Base-by-base conservation (phyloP, 805 yeast genomes). In the Saccharomycopsis sp. region DNA sequence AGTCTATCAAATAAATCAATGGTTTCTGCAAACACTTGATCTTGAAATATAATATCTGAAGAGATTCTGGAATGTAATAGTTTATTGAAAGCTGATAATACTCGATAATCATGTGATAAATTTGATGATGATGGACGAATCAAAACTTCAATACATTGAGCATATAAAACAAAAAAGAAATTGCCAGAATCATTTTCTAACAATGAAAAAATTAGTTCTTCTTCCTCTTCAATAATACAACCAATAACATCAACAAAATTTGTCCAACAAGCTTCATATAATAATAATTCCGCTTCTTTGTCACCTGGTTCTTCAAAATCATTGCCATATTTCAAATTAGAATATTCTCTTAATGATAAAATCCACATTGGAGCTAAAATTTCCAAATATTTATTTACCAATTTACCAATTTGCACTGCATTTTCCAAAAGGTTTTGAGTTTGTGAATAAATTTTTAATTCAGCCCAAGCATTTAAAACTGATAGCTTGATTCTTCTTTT, bases 341-440 rank as follows among this genome's bases (percentile, higher is more conserved):
- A 80, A 52, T 69, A 83, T 43, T 88, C 95, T 38, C 83, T 69
- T 42, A 92, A 57, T 0, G 81, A 67, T 4, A 79, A 61, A 3
- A 84, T 69, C 97, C 97, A 92, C 39, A 86, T 59, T 0, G 95
- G 83, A 0, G 75, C 70, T 41, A 92, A 66, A 15, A 72, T 57
- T 4, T 65, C 67, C 38, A 76, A 66, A 52, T 84, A 79, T 25
- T 76, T 74, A 14, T 62, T 60, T 12, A 79, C 63, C 23, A 80
- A 62, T 2, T 56, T 62, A 3, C 64, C 58, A 21, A 86, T 54
- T 27, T 73, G 74, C 1, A 58, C 61, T 42, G 66, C 68, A 21
- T 51, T 49, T n/a, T 38, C 12, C 20, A 3, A 12, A 19, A 32
- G 31, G 17, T 34, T 39, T 13, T 10, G 10, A 5, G 48, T 42